These are phyloP conservation scores for Xylaria sp. DNA, from an alignment of 2,329 filamentous ascomycete genomes.

Conservation along the genomic window DNA sequence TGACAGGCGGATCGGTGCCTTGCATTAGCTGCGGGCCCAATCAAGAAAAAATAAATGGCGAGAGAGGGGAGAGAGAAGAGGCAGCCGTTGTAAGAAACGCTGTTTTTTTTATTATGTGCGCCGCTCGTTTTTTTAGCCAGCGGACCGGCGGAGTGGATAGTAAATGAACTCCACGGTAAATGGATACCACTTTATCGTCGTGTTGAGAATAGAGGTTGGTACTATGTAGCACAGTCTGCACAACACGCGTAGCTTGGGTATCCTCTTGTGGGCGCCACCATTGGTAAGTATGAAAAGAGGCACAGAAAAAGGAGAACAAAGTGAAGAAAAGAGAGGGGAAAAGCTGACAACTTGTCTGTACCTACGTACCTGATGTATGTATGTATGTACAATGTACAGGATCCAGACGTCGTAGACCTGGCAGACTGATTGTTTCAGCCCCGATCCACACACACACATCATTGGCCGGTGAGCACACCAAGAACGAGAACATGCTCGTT, in stretches of 20 bases:
- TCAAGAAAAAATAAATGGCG: constrained; percentile 23
- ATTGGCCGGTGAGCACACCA: neutral
- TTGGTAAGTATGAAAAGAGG: no score
- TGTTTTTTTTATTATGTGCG: neutral
- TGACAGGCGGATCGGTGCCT: constrained; percentile 37
- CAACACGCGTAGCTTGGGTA: neutral
- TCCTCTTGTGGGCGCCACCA: neutral
- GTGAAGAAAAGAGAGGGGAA: neutral
- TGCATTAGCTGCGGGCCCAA: constrained; percentile 28
- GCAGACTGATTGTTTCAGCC: constrained; percentile 29
- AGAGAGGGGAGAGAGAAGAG: constrained; percentile 11
- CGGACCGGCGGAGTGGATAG: constrained; percentile 16
- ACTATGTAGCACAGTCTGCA: neutral
- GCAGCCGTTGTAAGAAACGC: constrained; percentile 13
- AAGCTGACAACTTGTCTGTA: constrained; percentile 16
- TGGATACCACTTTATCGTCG: neutral
- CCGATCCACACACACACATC: constrained; percentile 1
- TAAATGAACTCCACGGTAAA: constrained; percentile 19
- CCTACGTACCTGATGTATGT: no score
- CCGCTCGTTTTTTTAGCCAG: constrained; percentile 23
- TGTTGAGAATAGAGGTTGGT: neutral
- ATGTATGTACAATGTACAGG: neutral
- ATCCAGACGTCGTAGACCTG: neutral
- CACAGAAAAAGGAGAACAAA: neutral
- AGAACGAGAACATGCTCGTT: constrained; percentile 1